phyloP scores from a whole-genome alignment of 2,329 filamentous ascomycete genomes.

The Leptographium radiaticola region DNA sequence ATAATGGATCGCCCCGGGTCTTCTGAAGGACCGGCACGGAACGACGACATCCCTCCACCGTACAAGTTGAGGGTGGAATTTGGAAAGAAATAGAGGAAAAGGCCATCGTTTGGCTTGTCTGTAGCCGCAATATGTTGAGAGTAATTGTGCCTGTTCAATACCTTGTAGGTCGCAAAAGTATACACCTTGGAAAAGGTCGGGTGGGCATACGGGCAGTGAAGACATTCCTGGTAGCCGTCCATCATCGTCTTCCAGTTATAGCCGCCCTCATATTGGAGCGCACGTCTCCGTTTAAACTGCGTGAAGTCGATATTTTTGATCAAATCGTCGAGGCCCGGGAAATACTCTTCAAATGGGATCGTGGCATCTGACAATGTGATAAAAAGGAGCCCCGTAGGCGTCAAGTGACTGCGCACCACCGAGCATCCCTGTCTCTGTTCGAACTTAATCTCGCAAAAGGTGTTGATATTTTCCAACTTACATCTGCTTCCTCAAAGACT shows the following conservation, averaged over 20 bases:
- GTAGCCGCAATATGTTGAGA: constrained; percentile 2
- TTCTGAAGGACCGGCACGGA: background rate
- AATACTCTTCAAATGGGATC: background rate
- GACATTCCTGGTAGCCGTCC: constrained; percentile 5
- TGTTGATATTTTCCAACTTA: background rate
- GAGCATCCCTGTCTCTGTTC: background rate
- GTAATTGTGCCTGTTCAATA: constrained; percentile 4
- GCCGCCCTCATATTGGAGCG: constrained; percentile 1
- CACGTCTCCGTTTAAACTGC: background rate
- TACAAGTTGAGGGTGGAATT: constrained; percentile 5
- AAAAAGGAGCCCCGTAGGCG: constrained; percentile 3
- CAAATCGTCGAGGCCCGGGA: background rate
- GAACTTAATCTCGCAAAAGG: too few relatives aligned
- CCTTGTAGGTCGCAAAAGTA: constrained; percentile 1
- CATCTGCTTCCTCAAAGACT: background rate
- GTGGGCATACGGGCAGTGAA: constrained; percentile 4
- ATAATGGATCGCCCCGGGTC: background rate
- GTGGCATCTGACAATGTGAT: constrained; percentile 1
- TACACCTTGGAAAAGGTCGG: constrained; percentile 3
- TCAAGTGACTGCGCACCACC: constrained; percentile 1
- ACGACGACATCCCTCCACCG: constrained; percentile 5
- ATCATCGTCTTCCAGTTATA: constrained; percentile 7
- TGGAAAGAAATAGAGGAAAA: constrained; percentile 5
- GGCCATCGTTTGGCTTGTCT: constrained; percentile 1
- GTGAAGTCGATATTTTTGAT: constrained; percentile 1